These are phyloP conservation scores for Rhytidhysteron rufulum DNA, from an alignment of 2,329 filamentous ascomycete genomes.

Conservation along the genomic window DNA sequence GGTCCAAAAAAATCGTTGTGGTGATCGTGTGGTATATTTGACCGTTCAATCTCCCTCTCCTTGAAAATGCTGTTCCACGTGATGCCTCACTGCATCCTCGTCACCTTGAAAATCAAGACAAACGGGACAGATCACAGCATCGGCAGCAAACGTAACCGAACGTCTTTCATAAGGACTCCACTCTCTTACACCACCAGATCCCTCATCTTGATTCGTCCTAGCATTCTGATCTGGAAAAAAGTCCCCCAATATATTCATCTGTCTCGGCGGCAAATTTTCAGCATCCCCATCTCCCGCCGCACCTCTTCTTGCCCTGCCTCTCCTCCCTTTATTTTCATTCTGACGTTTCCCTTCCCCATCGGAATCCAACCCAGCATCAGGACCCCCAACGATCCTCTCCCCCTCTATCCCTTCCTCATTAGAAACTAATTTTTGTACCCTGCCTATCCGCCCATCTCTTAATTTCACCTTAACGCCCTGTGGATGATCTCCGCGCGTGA, in stretches of 20 bases:
- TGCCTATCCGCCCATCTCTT: conserved; percentile 65
- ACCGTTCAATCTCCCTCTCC: too few relatives aligned
- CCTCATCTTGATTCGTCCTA: conserved; percentile 22
- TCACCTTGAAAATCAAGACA: conserved; percentile 66
- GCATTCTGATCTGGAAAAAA: conserved; percentile 14
- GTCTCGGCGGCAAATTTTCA: conserved; percentile 13
- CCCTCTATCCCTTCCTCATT: conserved; percentile 18
- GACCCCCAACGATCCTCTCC: conserved; percentile 22
- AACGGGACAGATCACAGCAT: conserved; percentile 55
- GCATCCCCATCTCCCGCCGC: conserved; percentile 3
- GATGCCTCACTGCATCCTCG: conserved; percentile 63
- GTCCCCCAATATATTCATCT: conserved; percentile 6
- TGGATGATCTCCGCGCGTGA: conserved; percentile 72
- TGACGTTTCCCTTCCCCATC: conserved; percentile 6
- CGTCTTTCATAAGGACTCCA: conserved; percentile 2
- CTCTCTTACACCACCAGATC: conserved; percentile 14
- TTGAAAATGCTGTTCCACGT: conserved; percentile 59
- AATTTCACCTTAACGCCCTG: conserved; percentile 76
- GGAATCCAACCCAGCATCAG: conserved; percentile 19
- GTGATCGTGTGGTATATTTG: too few relatives aligned
- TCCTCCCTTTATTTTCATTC: background rate
- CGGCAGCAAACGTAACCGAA: conserved; percentile 16
- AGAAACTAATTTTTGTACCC: conserved; percentile 62
- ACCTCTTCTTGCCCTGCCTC: background rate
- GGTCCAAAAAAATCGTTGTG: too few relatives aligned